Evolutionary conservation across 2,329 filamentous ascomycete genomes (phyloP).

Genomic region (Sarocladium kiliense): DNA sequence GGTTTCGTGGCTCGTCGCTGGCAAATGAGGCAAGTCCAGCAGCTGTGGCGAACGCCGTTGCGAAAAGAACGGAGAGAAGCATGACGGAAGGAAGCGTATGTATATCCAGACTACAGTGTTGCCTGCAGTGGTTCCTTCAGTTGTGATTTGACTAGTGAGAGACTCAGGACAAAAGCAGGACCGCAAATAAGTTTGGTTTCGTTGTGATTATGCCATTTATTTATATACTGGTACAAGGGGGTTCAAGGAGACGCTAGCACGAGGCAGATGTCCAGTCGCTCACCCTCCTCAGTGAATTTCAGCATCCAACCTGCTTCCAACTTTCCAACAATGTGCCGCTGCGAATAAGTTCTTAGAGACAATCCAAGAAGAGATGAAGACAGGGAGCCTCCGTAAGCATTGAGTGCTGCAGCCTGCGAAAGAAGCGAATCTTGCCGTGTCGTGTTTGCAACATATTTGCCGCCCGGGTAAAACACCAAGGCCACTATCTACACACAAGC

Average conservation of each 20-base stretch:
- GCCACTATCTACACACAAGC: not conserved
- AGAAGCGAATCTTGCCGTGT: not conserved
- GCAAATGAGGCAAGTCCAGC: not conserved
- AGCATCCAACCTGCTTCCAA: not conserved
- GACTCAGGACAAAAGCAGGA: no score
- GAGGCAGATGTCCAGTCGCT: not conserved
- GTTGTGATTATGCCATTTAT: not conserved
- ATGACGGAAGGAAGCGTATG: not conserved
- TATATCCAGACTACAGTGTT: no score
- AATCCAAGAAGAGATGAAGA: no score
- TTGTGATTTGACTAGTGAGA: no score
- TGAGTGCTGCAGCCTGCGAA: no score
- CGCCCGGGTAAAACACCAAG: slow-evolving; percentile 1
- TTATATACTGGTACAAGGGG: not conserved
- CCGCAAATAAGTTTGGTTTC: not conserved
- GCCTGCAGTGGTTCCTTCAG: no score
- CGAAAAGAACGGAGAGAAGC: not conserved
- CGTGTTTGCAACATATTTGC: slow-evolving; percentile 2
- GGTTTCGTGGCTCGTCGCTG: not conserved
- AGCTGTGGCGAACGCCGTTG: not conserved
- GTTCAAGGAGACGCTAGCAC: not conserved
- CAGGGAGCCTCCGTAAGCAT: no score
- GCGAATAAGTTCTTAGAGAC: no score
- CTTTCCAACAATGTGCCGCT: not conserved
- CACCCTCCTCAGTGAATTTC: not conserved